phyloP scores from a whole-genome alignment of 345 rosid species.

The Melaleuca alternifolia region DNA sequence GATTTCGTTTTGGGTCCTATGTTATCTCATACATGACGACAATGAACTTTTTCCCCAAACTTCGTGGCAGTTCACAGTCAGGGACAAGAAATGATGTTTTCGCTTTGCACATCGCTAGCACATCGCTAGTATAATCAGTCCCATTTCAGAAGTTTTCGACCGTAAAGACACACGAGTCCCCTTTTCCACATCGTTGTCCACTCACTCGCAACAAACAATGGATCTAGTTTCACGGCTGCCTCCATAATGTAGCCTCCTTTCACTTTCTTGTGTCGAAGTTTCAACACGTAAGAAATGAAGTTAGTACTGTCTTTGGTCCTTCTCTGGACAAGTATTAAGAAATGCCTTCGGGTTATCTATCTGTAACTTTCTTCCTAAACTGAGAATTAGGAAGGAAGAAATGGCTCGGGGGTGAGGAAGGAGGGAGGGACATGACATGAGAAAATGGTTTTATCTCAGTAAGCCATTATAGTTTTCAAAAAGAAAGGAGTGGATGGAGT shows the following conservation, averaged over 20 bases:
- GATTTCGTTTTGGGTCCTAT: not conserved
- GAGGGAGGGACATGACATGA: too few relatives aligned
- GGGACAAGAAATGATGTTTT: not conserved
- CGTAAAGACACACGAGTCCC: not conserved
- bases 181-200: not conserved
- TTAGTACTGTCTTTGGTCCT: not conserved
- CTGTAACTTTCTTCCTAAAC: too few relatives aligned
- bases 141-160: not conserved
- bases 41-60: not conserved
- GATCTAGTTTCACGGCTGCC: not conserved
- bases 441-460: too few relatives aligned
- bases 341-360: too few relatives aligned
- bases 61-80: not conserved
- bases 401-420: too few relatives aligned
- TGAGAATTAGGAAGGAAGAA: too few relatives aligned
- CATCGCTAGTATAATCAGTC: not conserved
- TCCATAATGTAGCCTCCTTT: too few relatives aligned
- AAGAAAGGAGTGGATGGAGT: too few relatives aligned
- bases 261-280: not conserved
- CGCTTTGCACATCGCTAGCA: not conserved
- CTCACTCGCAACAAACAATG: not conserved
- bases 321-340: not conserved
- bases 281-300: not conserved
- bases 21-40: not conserved
- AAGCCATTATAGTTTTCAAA: too few relatives aligned